A percentile compares a stretch with the other conserved stretches of the same genome.
These are phyloP conservation scores for Pinus tabuliformis DNA, from an alignment of 75 land plant species.

Conservation along the genomic window DNA sequence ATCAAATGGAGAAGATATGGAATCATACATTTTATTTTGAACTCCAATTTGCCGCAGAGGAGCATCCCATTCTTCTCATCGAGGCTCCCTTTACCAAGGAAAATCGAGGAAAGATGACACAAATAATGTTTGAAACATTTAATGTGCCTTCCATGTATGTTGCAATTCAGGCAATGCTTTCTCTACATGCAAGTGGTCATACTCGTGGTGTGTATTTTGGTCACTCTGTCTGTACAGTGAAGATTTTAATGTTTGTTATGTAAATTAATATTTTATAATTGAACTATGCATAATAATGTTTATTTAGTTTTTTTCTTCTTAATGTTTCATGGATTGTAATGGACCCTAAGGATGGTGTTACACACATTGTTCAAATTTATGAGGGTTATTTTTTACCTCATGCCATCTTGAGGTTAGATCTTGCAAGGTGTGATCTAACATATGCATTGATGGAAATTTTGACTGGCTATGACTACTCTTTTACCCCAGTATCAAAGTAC, in stretches of 20 bases:
- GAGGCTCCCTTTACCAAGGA: conserved; percentile 40
- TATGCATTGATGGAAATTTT: conserved; percentile 38
- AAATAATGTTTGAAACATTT: conserved; percentile 23
- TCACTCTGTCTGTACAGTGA: background rate
- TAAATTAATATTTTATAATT: too few relatives aligned
- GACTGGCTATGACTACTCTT: conserved; percentile 35
- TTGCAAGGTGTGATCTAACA: conserved; percentile 41
- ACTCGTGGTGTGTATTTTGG: conserved; percentile 40
- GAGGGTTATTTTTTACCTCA: conserved; percentile 26
- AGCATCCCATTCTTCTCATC: conserved; percentile 34
- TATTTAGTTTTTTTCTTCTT: background rate
- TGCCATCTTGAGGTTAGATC: conserved; percentile 31
- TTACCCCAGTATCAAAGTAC: conserved; percentile 27
- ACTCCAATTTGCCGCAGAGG: conserved; percentile 33
- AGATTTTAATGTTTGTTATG: too few relatives aligned
- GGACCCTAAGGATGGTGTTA: conserved; percentile 45
- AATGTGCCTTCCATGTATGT: conserved; percentile 28
- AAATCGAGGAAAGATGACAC: conserved; percentile 39
- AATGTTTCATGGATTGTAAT: conserved; percentile 22
- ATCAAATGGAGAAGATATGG: conserved; percentile 61
- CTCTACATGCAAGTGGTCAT: conserved; percentile 57
- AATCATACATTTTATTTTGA: conserved; percentile 48
- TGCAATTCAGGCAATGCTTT: conserved; percentile 39
- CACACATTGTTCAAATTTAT: conserved; percentile 42
- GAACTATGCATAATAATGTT: too few relatives aligned